Conservation (phyloP, 805 yeast genomes). For the Wickerhamiella galacta region DNA sequence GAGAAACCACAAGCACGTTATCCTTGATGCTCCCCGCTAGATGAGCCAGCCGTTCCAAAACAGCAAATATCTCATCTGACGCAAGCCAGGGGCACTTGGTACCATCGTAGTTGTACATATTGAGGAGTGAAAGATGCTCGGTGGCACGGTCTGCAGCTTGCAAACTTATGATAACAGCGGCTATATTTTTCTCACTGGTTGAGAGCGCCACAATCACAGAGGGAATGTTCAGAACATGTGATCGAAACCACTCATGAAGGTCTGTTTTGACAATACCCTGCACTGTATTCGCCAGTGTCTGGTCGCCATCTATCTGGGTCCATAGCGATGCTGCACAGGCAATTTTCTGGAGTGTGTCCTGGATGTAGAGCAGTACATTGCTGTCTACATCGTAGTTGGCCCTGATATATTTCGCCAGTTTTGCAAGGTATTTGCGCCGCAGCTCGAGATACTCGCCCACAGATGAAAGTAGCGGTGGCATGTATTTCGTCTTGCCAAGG, state of each 20-base stretch:
- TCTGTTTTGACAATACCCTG: conserved; percentile 6
- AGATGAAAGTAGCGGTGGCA: conserved; percentile 37
- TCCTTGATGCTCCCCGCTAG: conserved; percentile 10
- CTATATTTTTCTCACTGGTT: background rate
- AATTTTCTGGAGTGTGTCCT: conserved; percentile 4
- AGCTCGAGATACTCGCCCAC: conserved; percentile 34
- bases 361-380: conserved; percentile 19
- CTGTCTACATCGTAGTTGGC: conserved; percentile 27
- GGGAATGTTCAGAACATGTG: background rate
- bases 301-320: conserved; percentile 1
- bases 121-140: background rate
- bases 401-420: conserved; percentile 30
- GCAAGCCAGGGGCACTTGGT: conserved; percentile 21
- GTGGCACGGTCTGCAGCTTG: background rate
- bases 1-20: conserved; percentile 18
- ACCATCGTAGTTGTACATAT: conserved; percentile 3
- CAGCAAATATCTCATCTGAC: conserved; percentile 11
- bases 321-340: background rate
- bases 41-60: conserved; percentile 15
- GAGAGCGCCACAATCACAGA: background rate
- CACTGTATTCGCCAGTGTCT: background rate
- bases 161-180: background rate
- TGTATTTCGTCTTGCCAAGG: conserved; percentile 35
- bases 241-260: conserved; percentile 9
- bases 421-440: conserved; percentile 30